Evolutionary conservation across 805 yeast species (phyloP).

Genomic region (Wickerhamia fluorescens): DNA sequence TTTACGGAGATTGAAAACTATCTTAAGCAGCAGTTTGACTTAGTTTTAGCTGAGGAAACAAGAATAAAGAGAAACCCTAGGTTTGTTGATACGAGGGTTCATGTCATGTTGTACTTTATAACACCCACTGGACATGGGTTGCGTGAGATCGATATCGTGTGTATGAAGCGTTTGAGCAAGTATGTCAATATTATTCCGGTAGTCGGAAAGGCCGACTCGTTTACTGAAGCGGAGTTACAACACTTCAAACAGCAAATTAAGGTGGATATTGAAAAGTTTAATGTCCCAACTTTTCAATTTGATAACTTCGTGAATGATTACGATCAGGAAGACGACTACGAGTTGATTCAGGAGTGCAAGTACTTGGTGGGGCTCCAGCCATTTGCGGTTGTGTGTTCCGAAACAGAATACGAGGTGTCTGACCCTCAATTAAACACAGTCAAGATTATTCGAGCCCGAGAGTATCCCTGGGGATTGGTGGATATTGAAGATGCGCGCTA

Average conservation of each 20-base stretch:
- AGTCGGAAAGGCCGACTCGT: slow-evolving; percentile 71
- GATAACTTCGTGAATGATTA: slow-evolving; percentile 39
- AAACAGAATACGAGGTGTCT: slow-evolving; percentile 41
- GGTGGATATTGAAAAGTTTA: slow-evolving; percentile 57
- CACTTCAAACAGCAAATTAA: slow-evolving; percentile 54
- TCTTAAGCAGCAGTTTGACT: slow-evolving; percentile 71
- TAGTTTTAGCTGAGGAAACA: slow-evolving; percentile 79
- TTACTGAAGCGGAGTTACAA: slow-evolving; percentile 59
- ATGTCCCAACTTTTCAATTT: slow-evolving; percentile 74
- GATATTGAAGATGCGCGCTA: slow-evolving; percentile 46
- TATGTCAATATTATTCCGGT: slow-evolving; percentile 82
- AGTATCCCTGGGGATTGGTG: slow-evolving; percentile 71
- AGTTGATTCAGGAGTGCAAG: slow-evolving; percentile 62
- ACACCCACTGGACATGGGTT: slow-evolving; percentile 77
- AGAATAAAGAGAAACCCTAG: slow-evolving; percentile 81
- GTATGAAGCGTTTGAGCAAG: slow-evolving; percentile 62
- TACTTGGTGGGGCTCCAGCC: slow-evolving; percentile 62
- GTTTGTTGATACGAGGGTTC: slow-evolving; percentile 71
- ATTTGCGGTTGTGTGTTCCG: slow-evolving; percentile 65
- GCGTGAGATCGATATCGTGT: slow-evolving; percentile 64
- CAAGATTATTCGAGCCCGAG: slow-evolving; percentile 46
- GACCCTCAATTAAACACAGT: slow-evolving; percentile 38
- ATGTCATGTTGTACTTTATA: slow-evolving; percentile 70
- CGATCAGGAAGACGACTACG: slow-evolving; percentile 73
- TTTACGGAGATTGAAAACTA: slow-evolving; percentile 58